A percentile compares a stretch with the other conserved stretches of the same genome.
Evolutionary conservation across 2,329 filamentous ascomycete species (phyloP).

Genomic region (Penicillium olsonii): DNA sequence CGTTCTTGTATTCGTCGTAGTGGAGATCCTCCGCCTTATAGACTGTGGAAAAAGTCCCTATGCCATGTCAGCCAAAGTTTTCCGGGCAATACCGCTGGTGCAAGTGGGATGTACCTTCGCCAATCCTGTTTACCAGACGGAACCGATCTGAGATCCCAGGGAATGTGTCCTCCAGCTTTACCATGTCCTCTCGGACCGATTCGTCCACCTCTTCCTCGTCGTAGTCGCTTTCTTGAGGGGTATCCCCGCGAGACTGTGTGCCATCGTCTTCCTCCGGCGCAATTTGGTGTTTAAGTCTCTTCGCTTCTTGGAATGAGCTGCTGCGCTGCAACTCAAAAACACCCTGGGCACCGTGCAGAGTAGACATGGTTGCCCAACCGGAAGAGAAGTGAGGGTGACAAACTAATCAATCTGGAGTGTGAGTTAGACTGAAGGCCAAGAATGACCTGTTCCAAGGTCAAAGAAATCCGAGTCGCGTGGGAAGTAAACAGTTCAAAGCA

Average conservation of each 20-base stretch:
- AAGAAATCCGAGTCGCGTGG: neutral
- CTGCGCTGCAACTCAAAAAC: constrained; percentile 28
- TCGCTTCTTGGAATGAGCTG: constrained; percentile 15
- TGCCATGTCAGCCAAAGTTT: constrained; percentile 6
- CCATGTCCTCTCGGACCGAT: constrained; percentile 79
- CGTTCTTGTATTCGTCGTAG: constrained; percentile 80
- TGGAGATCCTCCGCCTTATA: constrained; percentile 96
- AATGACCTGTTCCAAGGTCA: neutral
- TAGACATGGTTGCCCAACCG: constrained; percentile 25
- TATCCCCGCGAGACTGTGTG: constrained; percentile 18
- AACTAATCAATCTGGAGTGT: no score
- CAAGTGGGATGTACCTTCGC: constrained; percentile 71
- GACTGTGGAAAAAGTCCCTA: constrained; percentile 96
- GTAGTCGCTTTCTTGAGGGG: constrained; percentile 20
- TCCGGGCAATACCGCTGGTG: neutral
- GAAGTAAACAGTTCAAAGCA: neutral
- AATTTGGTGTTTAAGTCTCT: constrained; percentile 17
- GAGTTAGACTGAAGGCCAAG: no score
- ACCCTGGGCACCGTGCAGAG: constrained; percentile 24
- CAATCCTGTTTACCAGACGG: constrained; percentile 92
- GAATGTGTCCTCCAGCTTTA: constrained; percentile 77
- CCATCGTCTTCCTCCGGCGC: constrained; percentile 16
- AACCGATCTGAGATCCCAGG: constrained; percentile 81
- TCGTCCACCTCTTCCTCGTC: constrained; percentile 47
- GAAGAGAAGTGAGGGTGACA: neutral